Conservation (phyloP, 306 rosid species). For the Lupinus albus region DNA sequence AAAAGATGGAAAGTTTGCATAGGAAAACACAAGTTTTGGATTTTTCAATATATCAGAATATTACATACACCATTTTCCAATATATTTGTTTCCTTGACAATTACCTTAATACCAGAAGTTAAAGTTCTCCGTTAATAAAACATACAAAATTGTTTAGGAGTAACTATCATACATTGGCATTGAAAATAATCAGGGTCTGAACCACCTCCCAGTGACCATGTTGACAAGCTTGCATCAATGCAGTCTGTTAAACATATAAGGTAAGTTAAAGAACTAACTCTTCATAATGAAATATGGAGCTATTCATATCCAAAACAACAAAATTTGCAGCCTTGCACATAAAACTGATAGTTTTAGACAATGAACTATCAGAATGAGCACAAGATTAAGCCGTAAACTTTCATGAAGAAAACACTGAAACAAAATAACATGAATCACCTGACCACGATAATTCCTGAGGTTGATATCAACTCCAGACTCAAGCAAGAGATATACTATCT, state of each 20-base stretch:
- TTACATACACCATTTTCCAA: too few species aligned
- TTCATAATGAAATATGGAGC: not conserved
- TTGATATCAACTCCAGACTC: constrained; percentile 96
- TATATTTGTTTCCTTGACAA: too few species aligned
- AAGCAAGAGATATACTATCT: constrained; percentile 84
- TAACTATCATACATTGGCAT: constrained; percentile 65
- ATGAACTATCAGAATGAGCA: not conserved
- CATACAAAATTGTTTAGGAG: constrained; percentile 27
- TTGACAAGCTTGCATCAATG: constrained; percentile 99
- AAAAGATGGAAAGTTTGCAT: too few species aligned
- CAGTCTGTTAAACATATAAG: constrained; percentile 67
- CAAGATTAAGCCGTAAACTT: constrained; percentile 10
- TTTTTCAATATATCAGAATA: too few species aligned
- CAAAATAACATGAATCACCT: constrained; percentile 60
- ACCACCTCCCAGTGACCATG: constrained; percentile 98
- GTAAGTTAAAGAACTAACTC: constrained; percentile 10
- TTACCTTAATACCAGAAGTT: too few species aligned
- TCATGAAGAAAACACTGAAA: constrained; percentile 16
- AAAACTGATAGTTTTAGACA: not conserved
- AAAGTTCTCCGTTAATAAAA: too few species aligned
- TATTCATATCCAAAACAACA: constrained; percentile 31
- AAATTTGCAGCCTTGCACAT: not conserved
- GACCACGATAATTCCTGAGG: constrained; percentile 94
- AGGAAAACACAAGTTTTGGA: too few species aligned
- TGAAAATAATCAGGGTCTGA: constrained; percentile 69